Evolutionary conservation across 169 alveolate genomes (phyloP).

Genomic region (Plasmodium reichenowi): DNA sequence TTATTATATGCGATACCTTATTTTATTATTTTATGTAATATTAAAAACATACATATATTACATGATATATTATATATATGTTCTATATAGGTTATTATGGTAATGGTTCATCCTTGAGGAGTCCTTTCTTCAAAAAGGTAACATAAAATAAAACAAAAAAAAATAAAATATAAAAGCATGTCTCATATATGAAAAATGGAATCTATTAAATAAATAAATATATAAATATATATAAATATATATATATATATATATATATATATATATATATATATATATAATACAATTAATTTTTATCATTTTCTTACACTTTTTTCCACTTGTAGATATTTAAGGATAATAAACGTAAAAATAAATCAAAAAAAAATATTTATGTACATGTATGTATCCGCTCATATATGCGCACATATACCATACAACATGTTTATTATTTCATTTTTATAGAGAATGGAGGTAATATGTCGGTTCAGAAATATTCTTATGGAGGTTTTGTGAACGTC

Average conservation of each 20-base stretch:
- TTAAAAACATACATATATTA: too few species aligned
- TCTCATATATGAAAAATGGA: too few species aligned
- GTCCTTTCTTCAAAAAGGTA: conserved; percentile 59
- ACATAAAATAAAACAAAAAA: not conserved
- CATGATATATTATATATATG: not conserved
- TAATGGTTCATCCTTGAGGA: conserved; percentile 21
- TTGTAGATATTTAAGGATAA: conserved; percentile 33
- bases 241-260: too few species aligned
- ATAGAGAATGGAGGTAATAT: conserved; percentile 19
- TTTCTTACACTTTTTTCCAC: not conserved
- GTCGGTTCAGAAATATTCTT: conserved; percentile 50
- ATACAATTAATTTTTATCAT: too few species aligned
- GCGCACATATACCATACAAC: not conserved
- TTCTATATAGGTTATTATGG: conserved; percentile 18
- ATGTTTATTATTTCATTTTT: not conserved
- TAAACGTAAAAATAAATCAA: conserved; percentile 10
- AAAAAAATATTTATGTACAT: not conserved
- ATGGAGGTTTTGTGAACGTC: conserved; percentile 47
- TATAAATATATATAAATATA: too few species aligned
- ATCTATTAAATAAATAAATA: too few species aligned
- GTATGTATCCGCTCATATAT: not conserved
- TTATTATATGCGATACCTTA: not conserved
- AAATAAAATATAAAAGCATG: not conserved
- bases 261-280: too few species aligned
- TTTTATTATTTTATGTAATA: too few species aligned